A percentile compares a stretch with the other conserved stretches of the same genome.
Evolutionary conservation across 176 grass and related monocot species (phyloP).

Genomic region (Bromus sterilis): DNA sequence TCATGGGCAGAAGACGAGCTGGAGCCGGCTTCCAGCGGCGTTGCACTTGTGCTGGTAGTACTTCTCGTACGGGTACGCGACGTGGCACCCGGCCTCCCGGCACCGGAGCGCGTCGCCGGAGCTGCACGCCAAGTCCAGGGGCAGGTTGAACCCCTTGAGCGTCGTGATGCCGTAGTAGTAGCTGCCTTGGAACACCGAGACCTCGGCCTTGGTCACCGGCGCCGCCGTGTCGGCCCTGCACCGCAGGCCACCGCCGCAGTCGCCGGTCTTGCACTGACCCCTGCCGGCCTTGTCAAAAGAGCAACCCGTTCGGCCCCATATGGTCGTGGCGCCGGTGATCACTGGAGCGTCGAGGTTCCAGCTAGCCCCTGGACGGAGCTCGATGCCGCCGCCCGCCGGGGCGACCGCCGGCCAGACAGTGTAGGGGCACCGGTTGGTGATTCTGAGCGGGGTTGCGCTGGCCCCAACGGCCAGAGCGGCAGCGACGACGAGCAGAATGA

Average conservation of each 20-base stretch:
- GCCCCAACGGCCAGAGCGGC: not conserved
- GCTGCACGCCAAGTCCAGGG: not conserved
- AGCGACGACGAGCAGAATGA: not conserved
- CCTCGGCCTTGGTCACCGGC: not conserved
- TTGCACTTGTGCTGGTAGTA: not conserved
- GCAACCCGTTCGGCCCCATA: not conserved
- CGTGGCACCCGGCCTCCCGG: not conserved
- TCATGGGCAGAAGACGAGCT: not conserved
- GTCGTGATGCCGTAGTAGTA: not conserved
- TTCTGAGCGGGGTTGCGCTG: slow-evolving; percentile 5
- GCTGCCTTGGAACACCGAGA: not conserved
- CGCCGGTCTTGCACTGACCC: not conserved
- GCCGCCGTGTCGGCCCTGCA: too few species aligned
- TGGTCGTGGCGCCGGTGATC: not conserved
- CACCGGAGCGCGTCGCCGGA: not conserved
- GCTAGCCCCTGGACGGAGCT: not conserved
- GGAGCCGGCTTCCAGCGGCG: too few species aligned
- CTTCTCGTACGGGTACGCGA: not conserved
- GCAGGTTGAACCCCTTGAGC: not conserved
- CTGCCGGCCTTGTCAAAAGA: not conserved
- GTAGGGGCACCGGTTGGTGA: slow-evolving; percentile 32
- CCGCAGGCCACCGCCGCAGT: slow-evolving; percentile 6
- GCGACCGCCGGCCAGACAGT: slow-evolving; percentile 25
- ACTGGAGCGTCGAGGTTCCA: not conserved
- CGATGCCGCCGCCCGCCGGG: not conserved